A percentile compares a stretch with the other conserved stretches of the same genome.
Conservation (phyloP, 441 rosid genomes). For the Adansonia gregorii region DNA sequence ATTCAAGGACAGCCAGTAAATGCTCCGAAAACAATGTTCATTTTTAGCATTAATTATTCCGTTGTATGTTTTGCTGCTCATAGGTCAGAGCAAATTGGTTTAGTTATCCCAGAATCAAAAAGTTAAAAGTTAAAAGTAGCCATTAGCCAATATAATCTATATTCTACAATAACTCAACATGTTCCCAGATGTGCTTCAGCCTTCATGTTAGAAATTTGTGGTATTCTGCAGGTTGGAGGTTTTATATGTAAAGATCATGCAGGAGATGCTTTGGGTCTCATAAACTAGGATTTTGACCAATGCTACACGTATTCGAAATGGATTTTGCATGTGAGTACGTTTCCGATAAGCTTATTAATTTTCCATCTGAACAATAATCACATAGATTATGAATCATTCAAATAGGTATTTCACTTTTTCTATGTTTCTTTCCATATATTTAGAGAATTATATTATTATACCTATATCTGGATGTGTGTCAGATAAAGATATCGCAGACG, state of each 20-base stretch:
- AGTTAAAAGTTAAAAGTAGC: neutral
- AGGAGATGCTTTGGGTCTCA: conserved; percentile 10
- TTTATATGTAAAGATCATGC: conserved; percentile 10
- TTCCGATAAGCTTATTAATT: too few relatives aligned
- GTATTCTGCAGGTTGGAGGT: neutral
- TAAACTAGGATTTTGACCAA: conserved; percentile 11
- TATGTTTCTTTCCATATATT: too few relatives aligned
- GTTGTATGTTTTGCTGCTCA: neutral
- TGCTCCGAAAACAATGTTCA: conserved; percentile 7
- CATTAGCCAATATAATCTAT: neutral
- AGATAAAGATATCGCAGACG: neutral
- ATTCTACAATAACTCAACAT: neutral
- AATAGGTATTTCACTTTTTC: too few relatives aligned
- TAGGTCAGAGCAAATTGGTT: neutral
- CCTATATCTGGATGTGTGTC: too few relatives aligned
- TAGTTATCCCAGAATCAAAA: neutral
- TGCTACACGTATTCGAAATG: neutral
- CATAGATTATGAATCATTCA: too few relatives aligned
- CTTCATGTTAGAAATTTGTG: neutral
- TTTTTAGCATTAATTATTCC: conserved; percentile 14
- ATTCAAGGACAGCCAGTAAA: neutral
- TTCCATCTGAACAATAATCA: too few relatives aligned
- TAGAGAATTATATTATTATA: too few relatives aligned
- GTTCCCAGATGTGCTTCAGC: neutral
- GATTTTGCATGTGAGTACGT: too few relatives aligned